phyloP scores from a whole-genome alignment of 1,139 yeast species.

The Yarrowia galli region DNA sequence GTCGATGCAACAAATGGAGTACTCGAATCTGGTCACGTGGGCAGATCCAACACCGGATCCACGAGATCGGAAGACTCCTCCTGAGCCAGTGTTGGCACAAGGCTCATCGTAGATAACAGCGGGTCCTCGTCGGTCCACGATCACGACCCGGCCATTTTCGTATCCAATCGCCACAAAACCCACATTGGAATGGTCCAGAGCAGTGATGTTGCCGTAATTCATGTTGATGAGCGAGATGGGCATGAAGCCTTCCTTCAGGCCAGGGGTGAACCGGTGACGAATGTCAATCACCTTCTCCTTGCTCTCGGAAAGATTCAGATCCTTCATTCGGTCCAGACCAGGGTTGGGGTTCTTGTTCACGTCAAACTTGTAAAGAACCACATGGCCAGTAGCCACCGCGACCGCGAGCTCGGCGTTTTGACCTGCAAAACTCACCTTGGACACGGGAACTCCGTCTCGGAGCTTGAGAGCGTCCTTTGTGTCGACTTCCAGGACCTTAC shows the following conservation, averaged over 20 bases:
- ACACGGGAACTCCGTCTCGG: constrained; percentile 56
- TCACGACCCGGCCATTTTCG: constrained; percentile 72
- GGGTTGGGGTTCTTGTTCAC: constrained; percentile 54
- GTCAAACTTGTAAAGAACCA: constrained; percentile 78
- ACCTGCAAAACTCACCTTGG: constrained; percentile 74
- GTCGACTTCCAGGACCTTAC: constrained; percentile 64
- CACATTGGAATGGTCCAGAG: constrained; percentile 71
- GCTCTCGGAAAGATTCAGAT: constrained; percentile 39
- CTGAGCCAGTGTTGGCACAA: background rate
- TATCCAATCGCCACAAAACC: constrained; percentile 90
- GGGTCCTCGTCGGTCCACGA: constrained; percentile 87
- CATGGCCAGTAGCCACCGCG: constrained; percentile 73
- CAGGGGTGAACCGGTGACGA: constrained; percentile 55
- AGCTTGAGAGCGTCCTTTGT: constrained; percentile 58
- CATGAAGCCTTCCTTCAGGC: constrained; percentile 67
- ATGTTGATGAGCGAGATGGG: constrained; percentile 68
- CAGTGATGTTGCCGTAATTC: constrained; percentile 57
- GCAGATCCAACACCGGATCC: background rate
- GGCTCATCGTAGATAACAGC: constrained; percentile 71
- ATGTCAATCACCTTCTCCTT: constrained; percentile 46
- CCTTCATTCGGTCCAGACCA: constrained; percentile 18
- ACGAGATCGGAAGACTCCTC: constrained; percentile 14
- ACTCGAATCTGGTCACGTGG: constrained; percentile 67
- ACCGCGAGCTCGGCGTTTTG: constrained; percentile 79
- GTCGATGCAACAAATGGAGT: constrained; percentile 69